These are phyloP conservation scores for Eutrema salsugineum DNA, from an alignment of 441 rosid species.

Conservation along the genomic window DNA sequence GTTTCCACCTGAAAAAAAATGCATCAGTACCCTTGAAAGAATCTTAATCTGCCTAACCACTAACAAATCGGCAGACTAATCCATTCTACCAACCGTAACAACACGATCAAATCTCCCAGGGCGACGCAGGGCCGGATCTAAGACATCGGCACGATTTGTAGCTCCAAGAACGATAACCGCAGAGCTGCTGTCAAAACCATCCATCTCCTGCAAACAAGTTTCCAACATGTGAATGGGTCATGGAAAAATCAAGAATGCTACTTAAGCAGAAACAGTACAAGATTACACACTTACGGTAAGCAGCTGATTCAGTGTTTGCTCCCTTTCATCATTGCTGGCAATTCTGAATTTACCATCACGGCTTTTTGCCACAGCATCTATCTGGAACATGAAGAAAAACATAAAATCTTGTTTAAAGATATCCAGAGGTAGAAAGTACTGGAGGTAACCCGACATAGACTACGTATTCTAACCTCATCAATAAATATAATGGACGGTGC, in stretches of 20 bases:
- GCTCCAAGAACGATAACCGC: conserved; percentile 46
- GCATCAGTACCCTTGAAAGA: neutral
- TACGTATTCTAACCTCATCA: conserved; percentile 64
- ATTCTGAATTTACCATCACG: conserved; percentile 90
- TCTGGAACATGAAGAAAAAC: conserved; percentile 41
- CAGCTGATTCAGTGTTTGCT: conserved; percentile 97
- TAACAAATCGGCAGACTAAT: conserved; percentile 33
- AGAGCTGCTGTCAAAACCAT: conserved; percentile 96
- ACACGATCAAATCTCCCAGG: conserved; percentile 99
- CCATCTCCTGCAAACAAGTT: conserved; percentile 81
- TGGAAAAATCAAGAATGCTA: neutral
- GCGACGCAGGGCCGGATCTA: conserved; percentile 92
- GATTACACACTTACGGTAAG: conserved; percentile 62
- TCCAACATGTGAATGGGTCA: conserved; percentile 10
- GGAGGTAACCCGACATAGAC: neutral
- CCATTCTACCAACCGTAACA: conserved; percentile 63
- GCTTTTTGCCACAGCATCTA: conserved; percentile 99
- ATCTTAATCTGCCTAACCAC: conserved; percentile 55
- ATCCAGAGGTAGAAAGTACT: neutral
- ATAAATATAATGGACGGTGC: conserved; percentile 96
- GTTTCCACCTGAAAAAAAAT: conserved; percentile 76
- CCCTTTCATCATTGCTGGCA: conserved; percentile 92
- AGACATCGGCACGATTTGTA: conserved; percentile 93
- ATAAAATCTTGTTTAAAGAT: neutral
- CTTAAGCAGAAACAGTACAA: conserved; percentile 8